phyloP scores from a whole-genome alignment of 129 eudicot genomes.

The Lonicera japonica region DNA sequence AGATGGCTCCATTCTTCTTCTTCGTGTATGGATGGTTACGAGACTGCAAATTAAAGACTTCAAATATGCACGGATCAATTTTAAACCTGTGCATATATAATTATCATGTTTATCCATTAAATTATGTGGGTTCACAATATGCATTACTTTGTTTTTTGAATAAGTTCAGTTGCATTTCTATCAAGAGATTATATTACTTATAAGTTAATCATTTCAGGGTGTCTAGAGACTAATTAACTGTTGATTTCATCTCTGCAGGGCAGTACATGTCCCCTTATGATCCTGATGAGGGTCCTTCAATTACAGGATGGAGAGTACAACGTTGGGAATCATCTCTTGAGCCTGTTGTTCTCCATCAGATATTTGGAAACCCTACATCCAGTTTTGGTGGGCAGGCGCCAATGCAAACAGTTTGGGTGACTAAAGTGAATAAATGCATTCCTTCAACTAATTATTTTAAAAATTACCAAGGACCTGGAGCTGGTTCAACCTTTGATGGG shows the following conservation, averaged over 20 bases:
- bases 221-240: neutral
- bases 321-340: conserved; percentile 97
- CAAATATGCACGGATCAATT: no score
- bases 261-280: conserved; percentile 99
- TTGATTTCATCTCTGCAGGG: conserved; percentile 42
- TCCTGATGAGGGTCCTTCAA: conserved; percentile 97
- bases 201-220: neutral
- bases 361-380: conserved; percentile 85
- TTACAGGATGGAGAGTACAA: conserved; percentile 99
- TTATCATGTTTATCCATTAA: no score
- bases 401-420: conserved; percentile 96
- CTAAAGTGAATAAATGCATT: conserved; percentile 85
- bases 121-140: no score
- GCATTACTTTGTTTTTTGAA: no score
- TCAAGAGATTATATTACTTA: neutral
- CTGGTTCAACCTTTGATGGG: conserved; percentile 27
- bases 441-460: conserved; percentile 69
- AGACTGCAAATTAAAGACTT: no score
- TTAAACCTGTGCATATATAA: no score
- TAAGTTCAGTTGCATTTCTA: neutral
- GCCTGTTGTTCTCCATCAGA: conserved; percentile 91
- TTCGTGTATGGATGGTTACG: no score
- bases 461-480: conserved; percentile 31
- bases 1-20: no score
- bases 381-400: conserved; percentile 89